These are phyloP conservation scores for Penicillium atrosanguineum DNA, from an alignment of 495 filamentous ascomycete genomes.

Conservation along the genomic window DNA sequence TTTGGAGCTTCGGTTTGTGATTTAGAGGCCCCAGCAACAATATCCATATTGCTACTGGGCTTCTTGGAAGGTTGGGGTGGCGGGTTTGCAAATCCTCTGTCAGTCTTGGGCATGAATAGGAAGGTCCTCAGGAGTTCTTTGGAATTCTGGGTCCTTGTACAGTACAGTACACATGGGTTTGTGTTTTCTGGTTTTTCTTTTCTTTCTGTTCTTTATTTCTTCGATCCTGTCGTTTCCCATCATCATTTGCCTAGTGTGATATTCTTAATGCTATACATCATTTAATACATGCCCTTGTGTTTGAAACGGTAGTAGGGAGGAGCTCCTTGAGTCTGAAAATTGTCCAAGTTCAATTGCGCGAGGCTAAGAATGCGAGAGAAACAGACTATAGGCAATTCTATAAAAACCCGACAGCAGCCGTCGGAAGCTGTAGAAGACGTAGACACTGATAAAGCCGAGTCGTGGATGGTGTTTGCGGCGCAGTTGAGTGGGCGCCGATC, in stretches of 20 bases:
- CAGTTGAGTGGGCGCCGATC: constrained; percentile 20
- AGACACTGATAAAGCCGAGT: background rate
- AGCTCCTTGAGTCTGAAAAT: too few species aligned
- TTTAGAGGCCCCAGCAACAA: constrained; percentile 19
- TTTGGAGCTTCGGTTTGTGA: constrained; percentile 39
- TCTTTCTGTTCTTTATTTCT: constrained; percentile 15
- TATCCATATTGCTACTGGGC: constrained; percentile 13
- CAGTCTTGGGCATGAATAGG: constrained; percentile 18
- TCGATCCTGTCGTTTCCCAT: constrained; percentile 12
- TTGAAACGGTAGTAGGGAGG: background rate
- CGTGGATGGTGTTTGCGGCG: background rate
- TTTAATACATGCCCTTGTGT: constrained; percentile 31
- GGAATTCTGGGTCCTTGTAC: constrained; percentile 18
- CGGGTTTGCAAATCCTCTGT: constrained; percentile 19
- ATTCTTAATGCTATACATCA: constrained; percentile 26
- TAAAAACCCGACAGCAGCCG: background rate
- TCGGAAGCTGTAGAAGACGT: background rate
- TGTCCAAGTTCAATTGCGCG: too few species aligned
- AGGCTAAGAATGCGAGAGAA: too few species aligned
- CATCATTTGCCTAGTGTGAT: constrained; percentile 8
- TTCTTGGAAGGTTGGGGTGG: constrained; percentile 17
- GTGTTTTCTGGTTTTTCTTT: constrained; percentile 22
- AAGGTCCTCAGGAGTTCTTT: constrained; percentile 16
- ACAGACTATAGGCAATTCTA: too few species aligned
- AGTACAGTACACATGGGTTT: constrained; percentile 30